Evolutionary conservation across 2,329 filamentous ascomycete genomes (phyloP).

Genomic region (Aspergillus sclerotialis): DNA sequence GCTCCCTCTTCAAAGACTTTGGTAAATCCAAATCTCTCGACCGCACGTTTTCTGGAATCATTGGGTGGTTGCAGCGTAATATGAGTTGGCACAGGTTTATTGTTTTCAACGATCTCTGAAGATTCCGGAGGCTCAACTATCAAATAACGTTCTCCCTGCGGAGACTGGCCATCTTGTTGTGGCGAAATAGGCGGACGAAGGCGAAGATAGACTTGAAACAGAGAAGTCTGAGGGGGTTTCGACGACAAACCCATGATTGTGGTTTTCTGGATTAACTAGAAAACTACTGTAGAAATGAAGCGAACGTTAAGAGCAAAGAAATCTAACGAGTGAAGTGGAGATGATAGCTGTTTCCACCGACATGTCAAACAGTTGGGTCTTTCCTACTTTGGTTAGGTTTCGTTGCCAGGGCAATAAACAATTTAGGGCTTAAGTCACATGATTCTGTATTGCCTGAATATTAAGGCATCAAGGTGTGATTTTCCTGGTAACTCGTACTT

Average conservation of each 20-base stretch:
- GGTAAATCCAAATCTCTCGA: slow-evolving; percentile 93
- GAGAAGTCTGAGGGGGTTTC: slow-evolving; percentile 48
- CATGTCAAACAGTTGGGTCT: no score
- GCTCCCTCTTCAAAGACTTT: slow-evolving; percentile 84
- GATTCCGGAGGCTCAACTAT: slow-evolving; percentile 58
- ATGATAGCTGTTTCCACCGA: no score
- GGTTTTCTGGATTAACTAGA: slow-evolving; percentile 1
- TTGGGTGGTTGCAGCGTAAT: slow-evolving; percentile 74
- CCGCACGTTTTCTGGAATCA: slow-evolving; percentile 73
- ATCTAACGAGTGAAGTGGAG: no score
- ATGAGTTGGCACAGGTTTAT: slow-evolving; percentile 51
- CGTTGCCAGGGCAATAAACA: no score
- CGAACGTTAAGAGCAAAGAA: no score
- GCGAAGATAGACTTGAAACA: slow-evolving; percentile 89
- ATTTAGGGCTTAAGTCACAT: no score
- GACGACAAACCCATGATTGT: slow-evolving; percentile 32
- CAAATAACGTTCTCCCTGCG: slow-evolving; percentile 60
- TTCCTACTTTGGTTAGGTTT: no score
- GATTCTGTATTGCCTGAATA: no score
- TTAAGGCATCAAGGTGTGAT: no score
- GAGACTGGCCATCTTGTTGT: slow-evolving; percentile 21
- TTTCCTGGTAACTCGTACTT: no score
- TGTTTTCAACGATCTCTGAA: slow-evolving; percentile 27
- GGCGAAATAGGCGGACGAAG: slow-evolving; percentile 59
- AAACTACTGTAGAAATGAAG: slow-evolving; percentile 2